phyloP scores from a whole-genome alignment of 163 green algal species.

The Chlorella variabilis region DNA sequence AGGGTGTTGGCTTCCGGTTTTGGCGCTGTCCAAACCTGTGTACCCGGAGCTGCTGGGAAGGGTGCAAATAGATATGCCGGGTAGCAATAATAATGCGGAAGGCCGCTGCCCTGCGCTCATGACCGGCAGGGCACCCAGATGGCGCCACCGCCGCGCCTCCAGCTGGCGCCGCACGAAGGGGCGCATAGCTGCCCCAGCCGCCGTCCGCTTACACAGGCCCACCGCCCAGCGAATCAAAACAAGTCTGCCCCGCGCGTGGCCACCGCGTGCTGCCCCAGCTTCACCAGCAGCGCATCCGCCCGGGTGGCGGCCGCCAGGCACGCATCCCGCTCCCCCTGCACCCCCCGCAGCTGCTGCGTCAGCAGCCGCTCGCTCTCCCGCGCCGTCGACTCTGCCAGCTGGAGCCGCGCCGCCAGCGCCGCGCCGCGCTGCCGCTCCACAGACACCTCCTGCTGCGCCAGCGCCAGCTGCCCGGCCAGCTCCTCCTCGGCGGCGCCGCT shows the following conservation, averaged over 20 bases:
- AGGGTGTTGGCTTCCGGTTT: too few species aligned
- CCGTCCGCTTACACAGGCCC: too few species aligned
- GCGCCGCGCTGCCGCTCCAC: constrained; percentile 27
- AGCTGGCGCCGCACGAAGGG: too few species aligned
- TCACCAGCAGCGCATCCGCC: constrained; percentile 36
- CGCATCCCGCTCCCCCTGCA: constrained; percentile 39
- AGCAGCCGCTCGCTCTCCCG: constrained; percentile 31
- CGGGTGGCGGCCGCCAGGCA: constrained; percentile 41
- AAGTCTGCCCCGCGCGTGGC: neutral
- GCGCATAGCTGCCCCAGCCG: too few species aligned
- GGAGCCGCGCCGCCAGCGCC: constrained; percentile 30
- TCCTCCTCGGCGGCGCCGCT: neutral
- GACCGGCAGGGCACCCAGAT: too few species aligned
- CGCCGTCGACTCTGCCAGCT: constrained; percentile 18
- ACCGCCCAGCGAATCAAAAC: too few species aligned
- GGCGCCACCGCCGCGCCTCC: too few species aligned
- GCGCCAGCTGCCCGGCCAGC: neutral
- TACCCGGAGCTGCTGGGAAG: too few species aligned
- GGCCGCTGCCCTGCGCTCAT: too few species aligned
- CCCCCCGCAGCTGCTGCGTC: constrained; percentile 32
- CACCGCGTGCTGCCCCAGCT: constrained; percentile 22
- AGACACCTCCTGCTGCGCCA: constrained; percentile 24
- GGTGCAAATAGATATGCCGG: too few species aligned
- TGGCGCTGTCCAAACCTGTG: too few species aligned
- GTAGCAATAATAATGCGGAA: too few species aligned